Evolutionary conservation across 208 protist species (phyloP), one percentile per base, ranked within the genome.

Genomic region (Leishmania tarentolae): DNA sequence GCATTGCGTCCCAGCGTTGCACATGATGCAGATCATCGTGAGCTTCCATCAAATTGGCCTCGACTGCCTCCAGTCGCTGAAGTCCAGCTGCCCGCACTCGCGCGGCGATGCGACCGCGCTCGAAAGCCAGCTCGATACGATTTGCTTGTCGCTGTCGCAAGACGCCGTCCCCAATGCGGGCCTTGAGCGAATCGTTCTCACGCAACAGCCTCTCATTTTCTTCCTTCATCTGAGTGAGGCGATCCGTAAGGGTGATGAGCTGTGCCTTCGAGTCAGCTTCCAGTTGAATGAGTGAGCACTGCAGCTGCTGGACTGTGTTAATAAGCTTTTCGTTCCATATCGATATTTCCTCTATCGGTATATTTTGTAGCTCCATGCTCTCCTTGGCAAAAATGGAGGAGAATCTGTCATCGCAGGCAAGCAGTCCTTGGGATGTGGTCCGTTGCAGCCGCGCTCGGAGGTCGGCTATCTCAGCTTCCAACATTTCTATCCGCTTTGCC

Each of bases 1-100:
- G 86, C 37, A 82, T 53, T 0, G 92, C 90, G 42, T 97, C 94
- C 77, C 90, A 95, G 46, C 94, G 87, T 70, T 92, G 92, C 5
- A 91, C 83, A 79, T 92, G 88, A 74, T 95, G 96, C 3, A 93
- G 31, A 79, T 97, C 94, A 75, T 97, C 94, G 86, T 97, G 92
- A 2, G 91, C 83, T 61, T 94, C 94, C 92, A 97, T 95, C 50
- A 96, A 80, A 47, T 88, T 86, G 1, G 80, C 88, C 76, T 97
- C 92, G 57, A 90, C 87, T 3, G 72, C 76, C 79, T 97, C 94
- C 17, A 97, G 85, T 42, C 92, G 88, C 44, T 85, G 82, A n/a
- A 83, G 83, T 9, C 94, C 94, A 3, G 91, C 90, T 0, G 86
- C 53, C 17, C 94, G 92, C 47, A 95, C 91, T 0, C 78, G 83